Conservation (phyloP, 345 rosid genomes). For the Melastoma malabathricum region DNA sequence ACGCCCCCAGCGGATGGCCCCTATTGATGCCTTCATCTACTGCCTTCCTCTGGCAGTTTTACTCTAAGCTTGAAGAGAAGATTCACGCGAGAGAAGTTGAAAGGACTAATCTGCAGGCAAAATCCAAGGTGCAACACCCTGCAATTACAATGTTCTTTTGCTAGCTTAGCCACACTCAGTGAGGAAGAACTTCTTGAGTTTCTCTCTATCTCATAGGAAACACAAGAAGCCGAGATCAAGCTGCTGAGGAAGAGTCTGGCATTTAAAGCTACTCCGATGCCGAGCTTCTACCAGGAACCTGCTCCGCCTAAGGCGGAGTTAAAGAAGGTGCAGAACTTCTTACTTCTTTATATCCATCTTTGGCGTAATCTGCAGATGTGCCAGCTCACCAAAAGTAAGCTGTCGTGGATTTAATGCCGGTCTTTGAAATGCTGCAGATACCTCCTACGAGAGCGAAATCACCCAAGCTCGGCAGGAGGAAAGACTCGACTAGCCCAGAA, state of each 20-base stretch:
- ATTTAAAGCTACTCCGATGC: conserved; percentile 97
- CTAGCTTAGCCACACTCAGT: too few relatives aligned
- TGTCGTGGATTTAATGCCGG: not conserved
- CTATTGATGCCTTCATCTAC: conserved; percentile 4
- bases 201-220: conserved; percentile 38
- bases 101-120: conserved; percentile 65
- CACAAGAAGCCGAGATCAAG: conserved; percentile 92
- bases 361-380: not conserved
- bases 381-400: not conserved
- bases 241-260: conserved; percentile 76
- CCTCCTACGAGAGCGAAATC: conserved; percentile 94
- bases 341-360: not conserved
- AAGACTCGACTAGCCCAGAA: conserved; percentile 31
- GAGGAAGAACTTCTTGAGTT: not conserved
- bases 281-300: conserved; percentile 94
- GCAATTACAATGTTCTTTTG: not conserved
- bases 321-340: conserved; percentile 42
- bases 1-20: not conserved
- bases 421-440: conserved; percentile 33
- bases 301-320: conserved; percentile 67
- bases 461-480: conserved; percentile 89
- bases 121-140: conserved; percentile 54
- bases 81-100: conserved; percentile 90
- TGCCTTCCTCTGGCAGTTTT: conserved; percentile 45
- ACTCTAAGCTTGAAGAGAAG: conserved; percentile 91